These are phyloP conservation scores for Pyricularia grisea DNA, from an alignment of 2,329 filamentous ascomycete species.

Conservation along the genomic window DNA sequence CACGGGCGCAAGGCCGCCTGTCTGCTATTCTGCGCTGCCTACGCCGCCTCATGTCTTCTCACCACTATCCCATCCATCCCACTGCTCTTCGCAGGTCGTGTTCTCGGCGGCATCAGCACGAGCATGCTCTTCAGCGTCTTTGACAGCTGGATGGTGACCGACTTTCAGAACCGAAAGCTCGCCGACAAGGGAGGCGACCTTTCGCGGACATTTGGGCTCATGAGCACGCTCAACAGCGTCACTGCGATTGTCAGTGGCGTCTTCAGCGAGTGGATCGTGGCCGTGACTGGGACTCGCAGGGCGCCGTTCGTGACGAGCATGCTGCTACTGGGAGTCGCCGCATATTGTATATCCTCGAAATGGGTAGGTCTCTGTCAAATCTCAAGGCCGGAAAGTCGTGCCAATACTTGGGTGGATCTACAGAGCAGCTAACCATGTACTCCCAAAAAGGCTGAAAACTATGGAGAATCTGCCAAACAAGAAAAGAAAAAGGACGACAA, in stretches of 20 bases:
- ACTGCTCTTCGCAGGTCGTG: conserved; percentile 40
- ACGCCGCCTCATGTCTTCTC: conserved; percentile 39
- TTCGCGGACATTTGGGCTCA: conserved; percentile 38
- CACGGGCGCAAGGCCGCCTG: conserved; percentile 42
- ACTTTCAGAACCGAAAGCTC: conserved; percentile 33
- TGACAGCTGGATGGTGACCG: conserved; percentile 52
- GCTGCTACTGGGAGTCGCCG: conserved; percentile 29
- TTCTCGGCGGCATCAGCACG: conserved; percentile 44
- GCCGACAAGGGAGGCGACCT: conserved; percentile 29
- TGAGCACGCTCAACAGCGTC: conserved; percentile 43
- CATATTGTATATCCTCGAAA: conserved; percentile 30
- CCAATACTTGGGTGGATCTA: not conserved
- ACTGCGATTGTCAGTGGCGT: conserved; percentile 44
- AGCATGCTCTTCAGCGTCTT: conserved; percentile 50
- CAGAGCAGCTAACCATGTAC: not conserved
- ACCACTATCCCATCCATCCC: conserved; percentile 22
- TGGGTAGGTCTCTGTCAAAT: conserved; percentile 30
- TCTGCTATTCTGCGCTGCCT: conserved; percentile 42
- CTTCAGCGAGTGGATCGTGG: conserved; percentile 40
- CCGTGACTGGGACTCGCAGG: conserved; percentile 33
- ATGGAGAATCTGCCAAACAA: conserved; percentile 23
- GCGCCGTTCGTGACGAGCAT: conserved; percentile 35
- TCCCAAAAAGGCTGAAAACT: conserved; percentile 36
- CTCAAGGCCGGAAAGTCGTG: not conserved
- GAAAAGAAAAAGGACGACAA: conserved; percentile 11